Conservation (phyloP, 345 rosid genomes). For the Populus tremula region DNA sequence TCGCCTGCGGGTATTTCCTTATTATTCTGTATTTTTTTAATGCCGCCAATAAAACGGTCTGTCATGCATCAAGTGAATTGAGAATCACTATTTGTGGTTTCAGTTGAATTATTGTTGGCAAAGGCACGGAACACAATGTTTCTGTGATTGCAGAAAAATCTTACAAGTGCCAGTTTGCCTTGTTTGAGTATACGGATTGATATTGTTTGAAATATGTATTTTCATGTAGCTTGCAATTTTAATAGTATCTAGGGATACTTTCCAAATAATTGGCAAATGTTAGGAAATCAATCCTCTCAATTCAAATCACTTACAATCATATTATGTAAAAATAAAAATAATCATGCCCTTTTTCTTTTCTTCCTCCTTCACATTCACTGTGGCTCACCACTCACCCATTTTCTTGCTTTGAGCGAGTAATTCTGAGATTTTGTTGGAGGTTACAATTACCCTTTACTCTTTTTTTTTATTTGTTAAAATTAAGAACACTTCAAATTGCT, state of each 20-base stretch:
- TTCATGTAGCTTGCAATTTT: too few relatives aligned
- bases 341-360: too few relatives aligned
- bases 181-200: too few relatives aligned
- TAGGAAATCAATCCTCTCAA: too few relatives aligned
- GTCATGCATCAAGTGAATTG: neutral
- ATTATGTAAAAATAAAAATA: too few relatives aligned
- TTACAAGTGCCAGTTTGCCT: neutral
- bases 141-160: neutral
- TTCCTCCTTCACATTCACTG: too few relatives aligned
- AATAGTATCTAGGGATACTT: neutral
- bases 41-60: neutral
- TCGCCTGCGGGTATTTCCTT: conserved; percentile 69
- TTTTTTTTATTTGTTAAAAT: too few relatives aligned
- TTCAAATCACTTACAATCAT: too few relatives aligned
- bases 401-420: too few relatives aligned
- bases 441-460: too few relatives aligned
- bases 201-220: neutral
- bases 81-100: neutral
- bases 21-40: neutral
- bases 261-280: too few relatives aligned
- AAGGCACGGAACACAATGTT: neutral
- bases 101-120: neutral
- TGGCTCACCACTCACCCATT: too few relatives aligned
- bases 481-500: neutral
- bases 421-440: neutral